These are phyloP conservation scores for Middelhovenomyces tepae DNA, from an alignment of 805 yeast genomes.

Conservation along the genomic window DNA sequence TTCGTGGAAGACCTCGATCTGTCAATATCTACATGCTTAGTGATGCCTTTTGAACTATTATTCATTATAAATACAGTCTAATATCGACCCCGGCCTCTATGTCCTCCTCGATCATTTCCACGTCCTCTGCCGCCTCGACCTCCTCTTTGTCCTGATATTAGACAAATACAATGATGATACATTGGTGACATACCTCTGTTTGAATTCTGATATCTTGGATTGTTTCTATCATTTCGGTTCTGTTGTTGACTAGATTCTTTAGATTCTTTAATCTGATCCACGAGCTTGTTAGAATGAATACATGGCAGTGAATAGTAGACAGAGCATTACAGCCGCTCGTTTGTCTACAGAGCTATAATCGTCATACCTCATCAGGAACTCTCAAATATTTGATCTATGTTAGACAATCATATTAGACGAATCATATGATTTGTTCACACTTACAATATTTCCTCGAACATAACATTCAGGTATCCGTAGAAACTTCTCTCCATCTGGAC, in stretches of 20 bases:
- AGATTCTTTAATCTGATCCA: slow-evolving; percentile 32
- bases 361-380: slow-evolving; percentile 30
- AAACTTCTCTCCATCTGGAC: slow-evolving; percentile 50
- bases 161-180: background rate
- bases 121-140: slow-evolving; percentile 12
- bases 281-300: too few relatives aligned
- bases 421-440: slow-evolving; percentile 12
- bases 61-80: too few relatives aligned
- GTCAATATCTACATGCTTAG: too few relatives aligned
- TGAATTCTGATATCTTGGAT: slow-evolving; percentile 15
- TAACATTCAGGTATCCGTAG: slow-evolving; percentile 64
- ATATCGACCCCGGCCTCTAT: slow-evolving; percentile 10
- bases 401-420: slow-evolving; percentile 4
- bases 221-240: slow-evolving; percentile 28
- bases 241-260: too few relatives aligned
- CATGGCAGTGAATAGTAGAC: too few relatives aligned
- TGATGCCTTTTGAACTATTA: too few relatives aligned
- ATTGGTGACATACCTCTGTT: slow-evolving; percentile 1
- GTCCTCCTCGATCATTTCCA: slow-evolving; percentile 10
- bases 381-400: slow-evolving; percentile 34
- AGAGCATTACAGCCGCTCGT: too few relatives aligned
- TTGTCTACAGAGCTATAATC: too few relatives aligned
- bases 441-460: slow-evolving; percentile 74
- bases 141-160: too few relatives aligned
- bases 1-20: too few relatives aligned